A percentile compares a stretch with the other conserved stretches of the same genome.
Evolutionary conservation across 1,139 yeast genomes (phyloP).

Genomic region (Sugiyamaella neomexicana): DNA sequence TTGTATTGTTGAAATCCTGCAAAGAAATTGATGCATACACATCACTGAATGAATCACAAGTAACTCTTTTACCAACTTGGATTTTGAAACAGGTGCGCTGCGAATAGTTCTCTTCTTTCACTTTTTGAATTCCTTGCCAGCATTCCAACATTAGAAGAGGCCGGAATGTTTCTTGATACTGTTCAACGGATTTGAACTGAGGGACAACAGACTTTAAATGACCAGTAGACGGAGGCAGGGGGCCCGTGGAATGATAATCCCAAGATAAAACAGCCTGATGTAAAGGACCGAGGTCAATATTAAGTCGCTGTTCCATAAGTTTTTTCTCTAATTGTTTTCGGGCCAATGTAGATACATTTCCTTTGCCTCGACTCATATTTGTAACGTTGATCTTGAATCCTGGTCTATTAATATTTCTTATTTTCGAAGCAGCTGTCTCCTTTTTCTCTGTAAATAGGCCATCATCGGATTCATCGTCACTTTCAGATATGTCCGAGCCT

Average conservation of each 20-base stretch:
- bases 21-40: constrained; percentile 75
- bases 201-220: constrained; percentile 9
- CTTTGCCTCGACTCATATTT: constrained; percentile 6
- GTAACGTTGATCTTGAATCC: constrained; percentile 13
- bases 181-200: constrained; percentile 55
- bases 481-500: constrained; percentile 24
- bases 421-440: constrained; percentile 12
- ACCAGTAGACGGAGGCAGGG: constrained; percentile 51
- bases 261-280: constrained; percentile 71
- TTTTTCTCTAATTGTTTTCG: constrained; percentile 65
- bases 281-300: constrained; percentile 74
- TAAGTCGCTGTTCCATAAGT: constrained; percentile 74
- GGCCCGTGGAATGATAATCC: constrained; percentile 63
- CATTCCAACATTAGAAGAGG: constrained; percentile 86
- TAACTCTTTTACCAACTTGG: constrained; percentile 73
- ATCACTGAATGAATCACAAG: constrained; percentile 86
- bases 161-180: constrained; percentile 66
- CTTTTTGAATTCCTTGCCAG: constrained; percentile 85
- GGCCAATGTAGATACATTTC: background rate
- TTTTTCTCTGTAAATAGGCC: constrained; percentile 32
- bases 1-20: constrained; percentile 51
- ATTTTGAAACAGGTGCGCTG: constrained; percentile 67
- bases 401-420: constrained; percentile 24
- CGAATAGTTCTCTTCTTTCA: constrained; percentile 56
- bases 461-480: constrained; percentile 33